Evolutionary conservation across 2,329 filamentous ascomycete genomes (phyloP), one percentile per base, ranked within the genome.

Genomic region (Paraconiothyrium sp.): DNA sequence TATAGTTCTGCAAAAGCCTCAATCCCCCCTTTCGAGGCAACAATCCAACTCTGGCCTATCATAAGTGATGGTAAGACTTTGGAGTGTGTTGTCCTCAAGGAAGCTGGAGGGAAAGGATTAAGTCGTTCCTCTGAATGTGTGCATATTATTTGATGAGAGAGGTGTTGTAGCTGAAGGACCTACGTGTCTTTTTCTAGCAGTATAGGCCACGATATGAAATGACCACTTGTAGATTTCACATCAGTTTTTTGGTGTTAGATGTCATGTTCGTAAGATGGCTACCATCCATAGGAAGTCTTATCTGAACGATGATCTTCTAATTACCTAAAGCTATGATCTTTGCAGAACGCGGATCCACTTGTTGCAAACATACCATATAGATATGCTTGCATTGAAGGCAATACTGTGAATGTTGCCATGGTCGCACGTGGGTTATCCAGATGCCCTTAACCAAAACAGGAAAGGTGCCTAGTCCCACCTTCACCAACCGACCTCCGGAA

Each of bases 401-500:
- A n/a, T 6, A 32, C 11, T 46, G 20, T 24, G 43, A 46, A 46
- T 46, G 43, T 9, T 30, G 24, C 20, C 20, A 20, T 20, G 20
- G 20, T 24, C 46, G 30, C 46, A 48, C 46, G 24, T 48, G 46
- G 24, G 24, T 32, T 44, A 14, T n/a, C 14, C 13, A 7, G n/a
- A 9, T 9, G 22, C 8, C 27, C 39, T 55, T 44, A 20, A 16
- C 52, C 52, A 3, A 22, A 34, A 55, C 14, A 55, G 52, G 52
- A 46, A 55, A 34, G 27, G 52, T 44, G 14, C 16, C 16, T 2
- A 24, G 52, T 46, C 52, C 52, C 39, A 44, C 24, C 16, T 34
- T 34, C 39, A 39, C 52, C 27, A 41, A n/a, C 39, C 50, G 11
- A 41, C 20, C 32, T 10, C 22, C 51, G 37, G 51, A 54, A 27